Percentiles rank a stretch among this genome's conserved stretches.
Conservation (phyloP, 345 rosid genomes). For the Boechera divaricarpa region DNA sequence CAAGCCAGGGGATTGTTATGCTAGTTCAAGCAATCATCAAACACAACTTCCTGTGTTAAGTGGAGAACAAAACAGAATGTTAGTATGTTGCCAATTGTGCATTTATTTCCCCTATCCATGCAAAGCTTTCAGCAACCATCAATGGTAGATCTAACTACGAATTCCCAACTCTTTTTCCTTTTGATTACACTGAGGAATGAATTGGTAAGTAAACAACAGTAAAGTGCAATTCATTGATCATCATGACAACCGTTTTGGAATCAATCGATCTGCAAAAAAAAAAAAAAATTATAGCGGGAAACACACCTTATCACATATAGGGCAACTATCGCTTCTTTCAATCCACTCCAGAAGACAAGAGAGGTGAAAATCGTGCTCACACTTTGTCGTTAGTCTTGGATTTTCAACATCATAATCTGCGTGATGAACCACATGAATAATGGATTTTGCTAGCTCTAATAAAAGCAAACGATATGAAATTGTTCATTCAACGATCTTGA, state of each 20-base stretch:
- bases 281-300: neutral
- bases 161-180: neutral
- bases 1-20: slow-evolving; percentile 16
- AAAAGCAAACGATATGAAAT: neutral
- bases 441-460: neutral
- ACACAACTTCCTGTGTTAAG: slow-evolving; percentile 34
- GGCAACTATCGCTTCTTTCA: slow-evolving; percentile 90
- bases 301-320: slow-evolving; percentile 87
- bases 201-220: neutral
- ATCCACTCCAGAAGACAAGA: slow-evolving; percentile 91
- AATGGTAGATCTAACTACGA: neutral
- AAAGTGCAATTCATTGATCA: slow-evolving; percentile 2
- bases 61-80: neutral
- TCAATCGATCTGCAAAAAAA: neutral
- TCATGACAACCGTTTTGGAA: neutral
- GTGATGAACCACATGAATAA: slow-evolving; percentile 20
- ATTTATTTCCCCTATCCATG: neutral
- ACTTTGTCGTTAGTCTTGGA: slow-evolving; percentile 77
- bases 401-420: slow-evolving; percentile 85
- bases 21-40: slow-evolving; percentile 39
- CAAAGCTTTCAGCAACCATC: slow-evolving; percentile 9
- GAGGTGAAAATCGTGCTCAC: slow-evolving; percentile 88
- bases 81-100: neutral
- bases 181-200: no score
- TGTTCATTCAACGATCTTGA: neutral